phyloP scores from a whole-genome alignment of 495 filamentous ascomycete species.

The Tuber indicum region DNA sequence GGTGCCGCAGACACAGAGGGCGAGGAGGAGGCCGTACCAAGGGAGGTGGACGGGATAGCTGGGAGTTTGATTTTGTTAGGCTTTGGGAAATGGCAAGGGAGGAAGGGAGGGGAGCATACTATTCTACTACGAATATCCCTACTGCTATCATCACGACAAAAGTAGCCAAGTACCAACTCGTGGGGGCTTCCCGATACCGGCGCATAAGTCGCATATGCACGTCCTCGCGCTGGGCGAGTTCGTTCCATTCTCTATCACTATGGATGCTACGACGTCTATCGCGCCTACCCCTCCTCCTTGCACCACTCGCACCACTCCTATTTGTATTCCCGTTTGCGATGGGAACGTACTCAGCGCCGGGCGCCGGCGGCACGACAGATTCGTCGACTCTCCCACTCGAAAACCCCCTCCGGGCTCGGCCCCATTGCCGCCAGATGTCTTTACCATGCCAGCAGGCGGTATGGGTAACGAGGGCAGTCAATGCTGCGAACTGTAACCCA shows the following conservation, averaged over 20 bases:
- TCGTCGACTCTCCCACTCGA: neutral
- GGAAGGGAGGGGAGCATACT: slow-evolving; percentile 37
- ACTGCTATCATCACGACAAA: slow-evolving; percentile 64
- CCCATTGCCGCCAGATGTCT: slow-evolving; percentile 66
- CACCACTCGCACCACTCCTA: slow-evolving; percentile 44
- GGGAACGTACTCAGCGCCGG: slow-evolving; percentile 12
- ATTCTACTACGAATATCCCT: slow-evolving; percentile 78
- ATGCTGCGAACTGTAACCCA: slow-evolving; percentile 70
- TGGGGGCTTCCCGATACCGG: slow-evolving; percentile 66
- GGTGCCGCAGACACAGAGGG: slow-evolving; percentile 62
- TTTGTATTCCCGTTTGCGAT: neutral
- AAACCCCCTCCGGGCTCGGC: slow-evolving; percentile 18
- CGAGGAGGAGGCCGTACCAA: slow-evolving; percentile 72
- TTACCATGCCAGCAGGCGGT: slow-evolving; percentile 67
- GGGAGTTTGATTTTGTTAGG: neutral
- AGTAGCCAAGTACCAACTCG: slow-evolving; percentile 67
- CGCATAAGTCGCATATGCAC: slow-evolving; percentile 74
- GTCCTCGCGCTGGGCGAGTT: slow-evolving; percentile 60
- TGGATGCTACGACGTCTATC: slow-evolving; percentile 22
- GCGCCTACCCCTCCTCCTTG: slow-evolving; percentile 46
- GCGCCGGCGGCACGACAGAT: neutral
- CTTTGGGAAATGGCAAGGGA: slow-evolving; percentile 40
- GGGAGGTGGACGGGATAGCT: slow-evolving; percentile 64
- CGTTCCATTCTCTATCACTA: slow-evolving; percentile 46
- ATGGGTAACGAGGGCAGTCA: slow-evolving; percentile 65